phyloP scores from a whole-genome alignment of 2,329 filamentous ascomycete genomes.

The Penicillium frequentans region DNA sequence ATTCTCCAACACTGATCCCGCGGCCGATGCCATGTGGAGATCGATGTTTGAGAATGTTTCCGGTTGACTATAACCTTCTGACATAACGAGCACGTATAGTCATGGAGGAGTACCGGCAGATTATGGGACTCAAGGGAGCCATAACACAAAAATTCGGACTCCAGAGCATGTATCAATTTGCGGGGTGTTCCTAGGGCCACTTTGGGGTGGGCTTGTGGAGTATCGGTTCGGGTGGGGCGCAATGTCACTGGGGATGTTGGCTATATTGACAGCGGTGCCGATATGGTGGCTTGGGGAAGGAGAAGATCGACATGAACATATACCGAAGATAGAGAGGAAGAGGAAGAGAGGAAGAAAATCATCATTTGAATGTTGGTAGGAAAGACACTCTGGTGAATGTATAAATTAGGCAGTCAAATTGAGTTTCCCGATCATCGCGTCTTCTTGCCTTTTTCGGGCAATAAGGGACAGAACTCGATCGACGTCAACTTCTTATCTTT shows the following conservation, averaged over 20 bases:
- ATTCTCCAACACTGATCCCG: no score
- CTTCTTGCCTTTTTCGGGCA: conserved; percentile 8
- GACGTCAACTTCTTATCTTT: background rate
- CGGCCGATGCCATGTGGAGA: no score
- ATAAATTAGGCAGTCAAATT: conserved; percentile 2
- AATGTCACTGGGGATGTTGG: conserved; percentile 31
- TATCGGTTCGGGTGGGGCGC: conserved; percentile 33
- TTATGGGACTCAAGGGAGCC: conserved; percentile 58
- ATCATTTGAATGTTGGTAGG: background rate
- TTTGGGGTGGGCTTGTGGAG: conserved; percentile 52
- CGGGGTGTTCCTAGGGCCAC: conserved; percentile 59
- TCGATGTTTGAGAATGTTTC: no score
- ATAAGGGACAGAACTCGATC: background rate
- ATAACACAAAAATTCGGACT: conserved; percentile 67
- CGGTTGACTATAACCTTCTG: no score
- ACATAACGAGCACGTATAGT: conserved; percentile 54
- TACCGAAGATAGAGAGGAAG: background rate
- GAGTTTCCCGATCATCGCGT: conserved; percentile 15
- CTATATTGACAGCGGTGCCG: conserved; percentile 27
- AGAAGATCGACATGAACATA: background rate
- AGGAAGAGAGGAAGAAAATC: background rate
- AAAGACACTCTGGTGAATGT: background rate
- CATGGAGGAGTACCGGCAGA: conserved; percentile 64
- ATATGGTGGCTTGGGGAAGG: conserved; percentile 22
- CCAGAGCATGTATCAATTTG: conserved; percentile 63